Conservation (phyloP, 164 flowering plant species). For the Vitis rupestris region DNA sequence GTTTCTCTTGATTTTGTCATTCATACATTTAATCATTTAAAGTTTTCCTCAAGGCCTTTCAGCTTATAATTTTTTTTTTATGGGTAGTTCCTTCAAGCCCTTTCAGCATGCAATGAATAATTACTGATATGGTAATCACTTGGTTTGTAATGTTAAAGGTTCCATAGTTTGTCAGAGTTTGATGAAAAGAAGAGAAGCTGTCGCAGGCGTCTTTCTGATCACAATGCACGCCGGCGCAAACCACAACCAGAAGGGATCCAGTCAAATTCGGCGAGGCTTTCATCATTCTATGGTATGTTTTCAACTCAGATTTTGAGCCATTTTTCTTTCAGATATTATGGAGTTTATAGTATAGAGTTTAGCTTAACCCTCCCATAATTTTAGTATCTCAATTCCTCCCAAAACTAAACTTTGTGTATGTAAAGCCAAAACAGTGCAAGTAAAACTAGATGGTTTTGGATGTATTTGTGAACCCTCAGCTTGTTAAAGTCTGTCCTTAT, state of each 20-base stretch:
- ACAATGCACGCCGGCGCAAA: slow-evolving; percentile 89
- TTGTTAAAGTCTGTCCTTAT: no score
- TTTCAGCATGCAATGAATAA: background rate
- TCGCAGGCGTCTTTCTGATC: slow-evolving; percentile 78
- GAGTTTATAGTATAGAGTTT: background rate
- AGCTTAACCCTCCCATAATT: no score
- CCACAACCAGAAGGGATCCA: slow-evolving; percentile 57
- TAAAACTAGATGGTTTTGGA: no score
- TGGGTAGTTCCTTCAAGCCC: background rate
- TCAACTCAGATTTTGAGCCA: background rate
- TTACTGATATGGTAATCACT: background rate
- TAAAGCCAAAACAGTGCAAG: no score
- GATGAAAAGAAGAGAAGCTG: slow-evolving; percentile 89
- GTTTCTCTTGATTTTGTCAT: background rate
- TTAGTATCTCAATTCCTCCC: no score
- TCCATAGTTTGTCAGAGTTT: slow-evolving; percentile 70
- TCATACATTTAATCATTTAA: background rate
- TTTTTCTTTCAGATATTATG: background rate
- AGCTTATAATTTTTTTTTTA: background rate
- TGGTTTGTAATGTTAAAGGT: slow-evolving; percentile 45
- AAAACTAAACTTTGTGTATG: no score
- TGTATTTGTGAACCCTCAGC: no score
- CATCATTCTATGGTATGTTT: slow-evolving; percentile 55
- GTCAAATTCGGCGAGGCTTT: slow-evolving; percentile 43
- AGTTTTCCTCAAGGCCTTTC: background rate